These are phyloP conservation scores for Suillus plorans DNA, from an alignment of 768 basidiomycete genomes.

Conservation along the genomic window DNA sequence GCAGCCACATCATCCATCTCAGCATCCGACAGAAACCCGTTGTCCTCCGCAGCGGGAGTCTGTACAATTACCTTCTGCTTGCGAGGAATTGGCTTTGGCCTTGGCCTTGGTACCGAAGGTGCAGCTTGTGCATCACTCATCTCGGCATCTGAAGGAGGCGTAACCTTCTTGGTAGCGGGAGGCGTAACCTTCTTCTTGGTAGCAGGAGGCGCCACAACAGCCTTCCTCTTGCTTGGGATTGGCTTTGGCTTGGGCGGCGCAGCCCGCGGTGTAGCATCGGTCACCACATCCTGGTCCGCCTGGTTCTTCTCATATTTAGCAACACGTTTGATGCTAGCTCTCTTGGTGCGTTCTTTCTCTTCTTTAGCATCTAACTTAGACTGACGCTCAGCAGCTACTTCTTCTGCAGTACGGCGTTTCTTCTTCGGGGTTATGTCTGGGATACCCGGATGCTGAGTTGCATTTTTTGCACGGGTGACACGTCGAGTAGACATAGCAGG, in stretches of 20 bases:
- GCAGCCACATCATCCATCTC: too few relatives aligned
- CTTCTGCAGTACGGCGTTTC: conserved; percentile 9
- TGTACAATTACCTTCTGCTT: neutral
- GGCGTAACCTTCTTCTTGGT: neutral
- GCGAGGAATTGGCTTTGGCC: neutral
- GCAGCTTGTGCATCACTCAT: neutral
- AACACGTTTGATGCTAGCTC: neutral
- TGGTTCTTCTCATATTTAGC: neutral
- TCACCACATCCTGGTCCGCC: neutral
- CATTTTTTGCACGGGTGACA: conserved; percentile 6
- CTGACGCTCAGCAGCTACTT: conserved; percentile 11
- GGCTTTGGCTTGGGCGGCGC: neutral
- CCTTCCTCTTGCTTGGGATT: neutral
- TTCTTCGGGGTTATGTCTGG: neutral
- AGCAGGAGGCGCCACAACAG: neutral
- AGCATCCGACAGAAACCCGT: neutral
- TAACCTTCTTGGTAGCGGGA: neutral
- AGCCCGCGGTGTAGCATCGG: neutral
- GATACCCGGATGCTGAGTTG: conserved; percentile 7
- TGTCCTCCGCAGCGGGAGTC: neutral
- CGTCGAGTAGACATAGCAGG: neutral
- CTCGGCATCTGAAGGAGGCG: neutral
- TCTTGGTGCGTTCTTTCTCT: neutral
- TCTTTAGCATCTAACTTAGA: conserved; percentile 3
- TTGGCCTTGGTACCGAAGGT: neutral